Evolutionary conservation across 2,329 filamentous ascomycete species (phyloP).

Genomic region (Colletotrichum falcatum): DNA sequence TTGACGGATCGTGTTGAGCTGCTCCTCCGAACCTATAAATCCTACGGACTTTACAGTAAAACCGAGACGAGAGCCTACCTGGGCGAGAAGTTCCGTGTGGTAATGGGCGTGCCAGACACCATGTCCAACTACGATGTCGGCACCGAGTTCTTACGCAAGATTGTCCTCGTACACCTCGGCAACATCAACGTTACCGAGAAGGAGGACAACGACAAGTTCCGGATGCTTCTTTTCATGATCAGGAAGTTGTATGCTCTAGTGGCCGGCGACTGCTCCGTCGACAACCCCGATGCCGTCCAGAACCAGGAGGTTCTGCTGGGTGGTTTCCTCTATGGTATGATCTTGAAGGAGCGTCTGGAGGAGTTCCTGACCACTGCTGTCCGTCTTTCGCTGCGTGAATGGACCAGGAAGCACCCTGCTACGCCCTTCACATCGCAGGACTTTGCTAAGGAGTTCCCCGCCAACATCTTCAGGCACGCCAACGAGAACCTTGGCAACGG

Average conservation of each 20-base stretch:
- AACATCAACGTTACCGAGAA: conserved; percentile 85
- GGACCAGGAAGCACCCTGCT: conserved; percentile 66
- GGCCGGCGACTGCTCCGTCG: conserved; percentile 89
- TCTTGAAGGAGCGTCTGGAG: conserved; percentile 93
- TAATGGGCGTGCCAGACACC: conserved; percentile 85
- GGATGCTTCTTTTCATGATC: conserved; percentile 94
- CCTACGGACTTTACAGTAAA: conserved; percentile 85
- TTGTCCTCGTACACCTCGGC: conserved; percentile 92
- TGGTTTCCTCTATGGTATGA: conserved; percentile 93
- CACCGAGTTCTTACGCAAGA: conserved; percentile 88
- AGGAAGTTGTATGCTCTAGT: conserved; percentile 94
- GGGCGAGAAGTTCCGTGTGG: conserved; percentile 90
- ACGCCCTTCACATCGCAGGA: conserved; percentile 81
- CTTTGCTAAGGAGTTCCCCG: conserved; percentile 83
- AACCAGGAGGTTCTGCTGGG: conserved; percentile 96
- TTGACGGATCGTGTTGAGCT: conserved; percentile 95
- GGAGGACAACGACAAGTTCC: conserved; percentile 93
- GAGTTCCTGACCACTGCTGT: conserved; percentile 78
- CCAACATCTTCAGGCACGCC: conserved; percentile 81
- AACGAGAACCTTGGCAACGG: conserved; percentile 90
- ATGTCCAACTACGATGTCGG: conserved; percentile 91
- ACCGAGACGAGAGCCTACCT: conserved; percentile 86
- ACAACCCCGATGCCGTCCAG: conserved; percentile 96
- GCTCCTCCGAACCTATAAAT: conserved; percentile 91
- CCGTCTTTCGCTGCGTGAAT: conserved; percentile 66